Base-by-base conservation (phyloP, 2,329 filamentous ascomycete genomes). In the Colletotrichum echinochloae region DNA sequence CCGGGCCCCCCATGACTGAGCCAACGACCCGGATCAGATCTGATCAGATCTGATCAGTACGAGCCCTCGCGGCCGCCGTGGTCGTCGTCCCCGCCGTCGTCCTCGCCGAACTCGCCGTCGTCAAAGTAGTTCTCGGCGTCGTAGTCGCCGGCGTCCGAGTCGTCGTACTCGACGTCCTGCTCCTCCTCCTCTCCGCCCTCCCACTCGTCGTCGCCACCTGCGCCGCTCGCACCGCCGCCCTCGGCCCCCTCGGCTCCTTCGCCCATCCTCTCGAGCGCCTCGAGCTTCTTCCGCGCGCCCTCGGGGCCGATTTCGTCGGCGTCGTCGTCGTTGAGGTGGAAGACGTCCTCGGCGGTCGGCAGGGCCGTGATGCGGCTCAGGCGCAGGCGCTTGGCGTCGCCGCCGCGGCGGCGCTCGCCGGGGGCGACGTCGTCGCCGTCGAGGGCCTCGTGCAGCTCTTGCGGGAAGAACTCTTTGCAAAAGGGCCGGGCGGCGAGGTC, bases 41-140 rank as follows among this genome's bases (percentile, higher is more conserved):
- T n/a, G n/a, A n/a, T n/a, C n/a, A n/a, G n/a, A n/a, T n/a, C n/a
- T n/a, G n/a, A 46, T 74, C 80, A 71, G 35, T 71, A 71, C 23
- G 68, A 71, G 12, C 68, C 68, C 2, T 71, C 62, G 16, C 52
- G 44, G 20, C 59, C 67, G 5, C 83, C 83, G 49, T 81, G 86
- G 41, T 87, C 88, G 30, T 87, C 87, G 9, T 84, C 85, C 12
- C 85, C 85, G 4, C 84, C 84, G 56, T 87, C 86, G 28, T 86
- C 84, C 44, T 84, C 83, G 62, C 87, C 84, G 30, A 88, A 86
- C 71, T 87, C 86, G 16, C 86, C 87, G 30, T 84, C 86, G 70
- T 89, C 88, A 76, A 90, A 90, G 79, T 89, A 89, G 12, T 83
- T 83, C 74, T 90, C 88, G 2, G 88, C 88, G 54, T 90, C 85